A percentile compares a stretch with the other conserved stretches of the same genome.
phyloP scores from a whole-genome alignment of 2,329 filamentous ascomycete species.

The Capronia americana region DNA sequence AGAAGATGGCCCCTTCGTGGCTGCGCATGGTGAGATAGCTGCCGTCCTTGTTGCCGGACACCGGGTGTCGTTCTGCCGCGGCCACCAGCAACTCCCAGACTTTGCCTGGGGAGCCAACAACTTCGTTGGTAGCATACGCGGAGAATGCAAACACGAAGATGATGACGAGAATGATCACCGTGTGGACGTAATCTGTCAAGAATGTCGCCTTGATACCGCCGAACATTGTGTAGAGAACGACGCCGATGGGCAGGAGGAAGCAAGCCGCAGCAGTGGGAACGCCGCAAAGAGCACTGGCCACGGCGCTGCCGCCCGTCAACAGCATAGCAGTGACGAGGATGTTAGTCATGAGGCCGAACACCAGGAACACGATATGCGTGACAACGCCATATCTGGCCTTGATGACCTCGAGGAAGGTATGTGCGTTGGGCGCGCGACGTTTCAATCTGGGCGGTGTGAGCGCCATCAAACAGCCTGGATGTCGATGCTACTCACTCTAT shows the following conservation, averaged over 20 bases:
- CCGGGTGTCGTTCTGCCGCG: conserved; percentile 72
- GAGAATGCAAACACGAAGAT: conserved; percentile 86
- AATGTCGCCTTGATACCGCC: conserved; percentile 87
- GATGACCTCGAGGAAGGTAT: conserved; percentile 83
- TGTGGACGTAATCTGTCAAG: conserved; percentile 85
- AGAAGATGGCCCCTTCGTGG: conserved; percentile 82
- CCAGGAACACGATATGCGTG: conserved; percentile 79
- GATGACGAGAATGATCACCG: conserved; percentile 77
- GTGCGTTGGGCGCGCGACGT: conserved; percentile 82
- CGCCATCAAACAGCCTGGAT: background rate
- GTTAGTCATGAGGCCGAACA: conserved; percentile 83
- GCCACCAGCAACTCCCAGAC: conserved; percentile 80
- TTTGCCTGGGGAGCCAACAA: conserved; percentile 74
- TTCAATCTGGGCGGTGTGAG: conserved; percentile 61
- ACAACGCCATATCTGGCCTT: conserved; percentile 75
- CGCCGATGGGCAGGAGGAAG: conserved; percentile 80
- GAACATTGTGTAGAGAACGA: conserved; percentile 68
- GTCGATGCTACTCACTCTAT: conserved; percentile 64
- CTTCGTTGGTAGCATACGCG: conserved; percentile 74
- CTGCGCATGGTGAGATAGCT: conserved; percentile 88
- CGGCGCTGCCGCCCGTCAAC: conserved; percentile 80
- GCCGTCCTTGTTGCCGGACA: conserved; percentile 78
- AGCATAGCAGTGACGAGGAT: conserved; percentile 89
- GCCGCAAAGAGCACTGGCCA: conserved; percentile 73
- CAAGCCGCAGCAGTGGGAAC: conserved; percentile 81